Base-by-base conservation (phyloP, 2,329 filamentous ascomycete species). In the Monilinia fructicola region DNA sequence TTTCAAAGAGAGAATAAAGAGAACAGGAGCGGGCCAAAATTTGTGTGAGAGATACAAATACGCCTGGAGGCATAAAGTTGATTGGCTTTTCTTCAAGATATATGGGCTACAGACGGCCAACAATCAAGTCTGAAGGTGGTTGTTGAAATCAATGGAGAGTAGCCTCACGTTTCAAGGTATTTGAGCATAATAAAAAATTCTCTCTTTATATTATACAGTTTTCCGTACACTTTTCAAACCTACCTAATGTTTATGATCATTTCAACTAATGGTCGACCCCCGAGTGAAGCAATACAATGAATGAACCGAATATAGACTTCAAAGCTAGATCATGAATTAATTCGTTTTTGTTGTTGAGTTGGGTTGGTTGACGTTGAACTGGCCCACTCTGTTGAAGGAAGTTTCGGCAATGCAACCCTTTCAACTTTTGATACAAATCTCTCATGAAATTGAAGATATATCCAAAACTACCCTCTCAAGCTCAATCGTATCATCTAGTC, bases 381-480 rank as follows among this genome's bases (percentile, higher is more conserved):
- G 26, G 44, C 12, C 18, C 14, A 58, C 1, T 31, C 55, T 46
- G 16, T 3, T 3, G 23, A n/a, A 2, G 2, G 2, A 46, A 31
- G 10, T 10, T 28, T 6, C 18, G 21, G 16, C 14, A 5, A 35
- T 42, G 18, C n/a, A 26, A 26, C 18, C 26, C 18, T 12, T 31
- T 59, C 1, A 35, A 28, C 26, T n/a, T n/a, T 23, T 23, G 18
- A 35, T 23, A 18, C 28, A 60, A 7, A 35, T 4, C 21, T 38
- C 16, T 5, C 2, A 60, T 4, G 18, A 11, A 6, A 4, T 21
- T 35, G 3, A 4, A 4, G 18, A 12, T 11, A 11, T 38, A 18
- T 4, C 1, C 11, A n/a, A 23, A 4, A 23, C 1, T 2, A 10
- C 2, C 1, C 0, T 1, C 9, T 9, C n/a, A 23, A 5, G 7